These are phyloP conservation scores for Vachellia collinsii DNA, from an alignment of 306 rosid genomes.

Conservation along the genomic window DNA sequence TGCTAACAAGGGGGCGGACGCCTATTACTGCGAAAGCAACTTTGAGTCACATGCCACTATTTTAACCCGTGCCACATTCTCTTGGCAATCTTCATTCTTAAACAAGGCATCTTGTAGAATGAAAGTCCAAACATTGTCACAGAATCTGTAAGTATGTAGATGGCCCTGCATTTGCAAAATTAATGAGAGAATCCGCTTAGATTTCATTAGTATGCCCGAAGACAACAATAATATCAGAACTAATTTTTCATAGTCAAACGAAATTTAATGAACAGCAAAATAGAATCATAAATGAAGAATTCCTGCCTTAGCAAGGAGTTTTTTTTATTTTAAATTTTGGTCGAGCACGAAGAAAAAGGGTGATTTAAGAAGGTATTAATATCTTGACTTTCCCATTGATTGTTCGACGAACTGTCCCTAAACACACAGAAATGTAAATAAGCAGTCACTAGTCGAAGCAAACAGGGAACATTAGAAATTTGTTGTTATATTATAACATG, in stretches of 20 bases:
- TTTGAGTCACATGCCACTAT: constrained; percentile 97
- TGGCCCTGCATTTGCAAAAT: constrained; percentile 69
- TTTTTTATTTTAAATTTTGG: not conserved
- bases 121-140: constrained; percentile 98
- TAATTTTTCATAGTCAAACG: not conserved
- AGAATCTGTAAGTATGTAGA: constrained; percentile 94
- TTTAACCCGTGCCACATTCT: constrained; percentile 73
- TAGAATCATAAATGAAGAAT: not conserved
- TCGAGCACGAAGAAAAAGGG: not conserved
- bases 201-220: not conserved
- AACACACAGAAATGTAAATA: not conserved
- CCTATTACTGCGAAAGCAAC: constrained; percentile 75
- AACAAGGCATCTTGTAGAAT: constrained; percentile 72
- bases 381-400: not conserved
- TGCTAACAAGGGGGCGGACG: not conserved
- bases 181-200: not conserved
- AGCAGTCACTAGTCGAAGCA: not conserved
- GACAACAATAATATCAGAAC: not conserved
- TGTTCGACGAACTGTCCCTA: not conserved
- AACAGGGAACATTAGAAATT: not conserved
- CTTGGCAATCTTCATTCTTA: constrained; percentile 71
- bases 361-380: not conserved
- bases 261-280: not conserved
- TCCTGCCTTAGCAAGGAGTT: not conserved
- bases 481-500: not conserved